phyloP scores from a whole-genome alignment of 1,284 basidiomycete species.

The Tylopilus orsonianus region DNA sequence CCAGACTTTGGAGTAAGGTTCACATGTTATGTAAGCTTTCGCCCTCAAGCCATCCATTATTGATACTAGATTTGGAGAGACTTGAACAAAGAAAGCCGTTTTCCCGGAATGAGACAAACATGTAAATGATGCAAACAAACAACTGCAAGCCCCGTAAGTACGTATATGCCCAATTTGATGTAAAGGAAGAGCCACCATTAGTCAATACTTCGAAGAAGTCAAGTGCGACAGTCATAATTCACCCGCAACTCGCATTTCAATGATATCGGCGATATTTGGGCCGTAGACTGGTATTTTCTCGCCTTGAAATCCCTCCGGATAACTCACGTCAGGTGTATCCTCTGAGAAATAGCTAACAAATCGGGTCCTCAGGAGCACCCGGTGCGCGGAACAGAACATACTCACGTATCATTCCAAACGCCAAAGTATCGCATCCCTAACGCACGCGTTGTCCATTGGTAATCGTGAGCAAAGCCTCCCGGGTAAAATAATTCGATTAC shows the following conservation, averaged over 20 bases:
- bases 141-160: not conserved
- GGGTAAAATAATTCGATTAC: conserved; percentile 85
- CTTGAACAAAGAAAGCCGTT: not conserved
- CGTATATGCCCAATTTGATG: not conserved
- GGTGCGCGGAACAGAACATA: conserved; percentile 14
- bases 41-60: not conserved
- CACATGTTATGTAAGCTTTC: not conserved
- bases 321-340: conserved; percentile 55
- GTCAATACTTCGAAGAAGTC: not conserved
- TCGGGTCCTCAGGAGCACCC: not conserved
- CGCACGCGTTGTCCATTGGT: conserved; percentile 71
- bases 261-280: conserved; percentile 50
- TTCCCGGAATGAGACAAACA: not conserved
- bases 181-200: not conserved
- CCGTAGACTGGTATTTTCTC: conserved; percentile 67
- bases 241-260: conserved; percentile 56
- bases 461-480: conserved; percentile 77
- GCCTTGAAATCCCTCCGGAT: conserved; percentile 79
- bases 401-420: conserved; percentile 75
- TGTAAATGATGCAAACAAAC: not conserved
- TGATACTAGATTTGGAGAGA: not conserved
- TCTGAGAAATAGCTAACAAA: conserved; percentile 47
- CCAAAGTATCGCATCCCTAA: conserved; percentile 76
- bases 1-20: not conserved
- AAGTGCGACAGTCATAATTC: conserved; percentile 13